phyloP scores from a whole-genome alignment of 495 filamentous ascomycete species.

The Penicillium paradoxum region DNA sequence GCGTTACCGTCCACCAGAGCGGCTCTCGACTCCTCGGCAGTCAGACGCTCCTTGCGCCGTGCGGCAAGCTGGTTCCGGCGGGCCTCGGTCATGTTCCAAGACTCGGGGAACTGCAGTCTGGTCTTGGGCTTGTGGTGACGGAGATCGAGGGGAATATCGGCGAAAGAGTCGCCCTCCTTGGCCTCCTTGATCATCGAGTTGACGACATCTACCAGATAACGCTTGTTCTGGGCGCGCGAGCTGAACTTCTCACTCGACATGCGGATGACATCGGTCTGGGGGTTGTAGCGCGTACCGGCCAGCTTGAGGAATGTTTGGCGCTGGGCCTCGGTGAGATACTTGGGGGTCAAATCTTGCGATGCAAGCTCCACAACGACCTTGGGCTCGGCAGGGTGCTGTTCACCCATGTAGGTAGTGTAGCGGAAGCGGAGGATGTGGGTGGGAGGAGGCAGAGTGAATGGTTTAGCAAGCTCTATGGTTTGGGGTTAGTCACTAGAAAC shows the following conservation, averaged over 20 bases:
- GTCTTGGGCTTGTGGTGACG: constrained; percentile 73
- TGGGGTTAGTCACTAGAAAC: constrained; percentile 19
- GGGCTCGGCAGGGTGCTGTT: constrained; percentile 80
- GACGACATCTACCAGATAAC: constrained; percentile 78
- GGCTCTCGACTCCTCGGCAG: constrained; percentile 21
- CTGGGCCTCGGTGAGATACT: constrained; percentile 59
- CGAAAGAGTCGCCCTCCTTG: constrained; percentile 78
- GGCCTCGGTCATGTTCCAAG: constrained; percentile 73
- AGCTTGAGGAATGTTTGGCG: constrained; percentile 81
- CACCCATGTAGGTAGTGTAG: constrained; percentile 96
- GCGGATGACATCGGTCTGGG: constrained; percentile 72
- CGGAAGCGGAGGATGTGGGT: constrained; percentile 77
- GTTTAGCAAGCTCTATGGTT: constrained; percentile 66
- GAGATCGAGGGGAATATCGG: constrained; percentile 85
- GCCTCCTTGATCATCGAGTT: constrained; percentile 68
- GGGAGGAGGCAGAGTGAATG: constrained; percentile 66
- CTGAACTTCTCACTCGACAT: constrained; percentile 89
- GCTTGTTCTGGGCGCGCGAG: constrained; percentile 91
- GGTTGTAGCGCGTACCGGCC: constrained; percentile 85
- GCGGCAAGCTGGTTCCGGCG: constrained; percentile 60
- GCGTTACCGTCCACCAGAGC: constrained; percentile 37
- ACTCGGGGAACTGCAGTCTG: constrained; percentile 66
- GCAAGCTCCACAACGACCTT: constrained; percentile 93
- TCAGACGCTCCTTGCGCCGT: constrained; percentile 43
- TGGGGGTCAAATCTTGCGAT: constrained; percentile 57